Evolutionary conservation across 306 rosid genomes (phyloP), one percentile per base, ranked within the genome.

Genomic region (Castanea mollissima): DNA sequence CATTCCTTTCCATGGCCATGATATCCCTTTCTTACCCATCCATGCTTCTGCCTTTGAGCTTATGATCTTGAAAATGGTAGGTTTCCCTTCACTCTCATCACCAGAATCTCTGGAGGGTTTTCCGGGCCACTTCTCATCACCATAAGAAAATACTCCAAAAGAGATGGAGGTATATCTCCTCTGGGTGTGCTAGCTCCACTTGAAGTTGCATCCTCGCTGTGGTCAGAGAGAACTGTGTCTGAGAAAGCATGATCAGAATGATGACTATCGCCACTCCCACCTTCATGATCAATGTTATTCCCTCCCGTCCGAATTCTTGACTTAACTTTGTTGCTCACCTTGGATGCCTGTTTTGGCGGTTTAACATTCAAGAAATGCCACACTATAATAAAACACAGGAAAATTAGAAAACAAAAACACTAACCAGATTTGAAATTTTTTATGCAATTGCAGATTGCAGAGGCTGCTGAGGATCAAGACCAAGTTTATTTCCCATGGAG

Each of bases 121-220:
- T 54, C 91, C 95, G 21, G 83, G 89, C 29, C 85, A 80, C 79
- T 84, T 91, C 69, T 92, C 97, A 49, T 92, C 98, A 31, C 55
- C 57, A 2, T 60, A 84, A 79, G 92, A 85, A 68, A 86, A 86
- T 16, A 76, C 80, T 73, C 98, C 93, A 71, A 84, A 85, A 69
- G 76, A 67, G 90, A 81, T 31, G 83, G 94, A 19, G 75, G 74
- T 60, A 88, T 55, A 76, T 96, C 99, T 49, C 90, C 98, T 71
- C 97, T 89, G 29, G 98, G 96, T 5, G 99, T 96, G 86, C 94
- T 90, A 79, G 96, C 98, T 83, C 96, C 98, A 71, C 99, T 96
- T 23, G 98, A 96, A 88, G 78, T 89, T 38, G 90, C 98, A 80
- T 96, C 99, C 70, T 95, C 98, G 83, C 92, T 84, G 31, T 85